Evolutionary conservation across 495 filamentous ascomycete species (phyloP).

Genomic region (Cairneyella variabilis): DNA sequence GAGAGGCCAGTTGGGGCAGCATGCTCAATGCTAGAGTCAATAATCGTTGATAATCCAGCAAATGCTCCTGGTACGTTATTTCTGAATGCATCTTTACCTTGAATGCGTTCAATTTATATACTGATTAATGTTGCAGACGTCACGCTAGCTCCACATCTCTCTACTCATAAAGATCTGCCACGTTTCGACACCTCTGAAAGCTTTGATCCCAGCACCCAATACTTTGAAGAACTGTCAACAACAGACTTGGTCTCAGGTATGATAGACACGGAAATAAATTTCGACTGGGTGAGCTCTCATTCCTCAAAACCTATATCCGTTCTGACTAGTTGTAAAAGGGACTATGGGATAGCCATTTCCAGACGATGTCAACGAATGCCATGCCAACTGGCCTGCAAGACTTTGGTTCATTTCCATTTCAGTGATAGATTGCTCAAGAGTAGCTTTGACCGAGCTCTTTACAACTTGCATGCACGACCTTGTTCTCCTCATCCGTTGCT

Average conservation of each 20-base stretch:
- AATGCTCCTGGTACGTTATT: not conserved
- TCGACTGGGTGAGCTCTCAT: constrained; percentile 7
- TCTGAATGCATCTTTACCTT: not conserved
- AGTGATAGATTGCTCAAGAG: not conserved
- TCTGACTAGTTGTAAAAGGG: not conserved
- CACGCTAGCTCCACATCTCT: not conserved
- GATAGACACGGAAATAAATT: not conserved
- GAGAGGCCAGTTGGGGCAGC: too few species aligned
- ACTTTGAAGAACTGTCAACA: not conserved
- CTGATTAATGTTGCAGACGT: not conserved
- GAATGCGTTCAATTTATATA: not conserved
- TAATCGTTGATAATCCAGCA: not conserved
- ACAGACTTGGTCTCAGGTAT: not conserved
- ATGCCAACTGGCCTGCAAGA: not conserved
- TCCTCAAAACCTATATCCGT: not conserved
- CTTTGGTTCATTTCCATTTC: not conserved
- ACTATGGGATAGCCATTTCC: constrained; percentile 2
- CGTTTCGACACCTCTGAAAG: not conserved
- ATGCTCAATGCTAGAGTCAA: not conserved
- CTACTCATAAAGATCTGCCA: not conserved
- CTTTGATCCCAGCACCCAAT: not conserved
- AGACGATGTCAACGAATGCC: too few species aligned
- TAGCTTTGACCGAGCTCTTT: too few species aligned
- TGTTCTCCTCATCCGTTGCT: too few species aligned
- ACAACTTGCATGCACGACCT: too few species aligned